Evolutionary conservation across 2,329 filamentous ascomycete species (phyloP), one percentile per base, ranked within the genome.

Genomic region (Penicillium psychrosexuale): DNA sequence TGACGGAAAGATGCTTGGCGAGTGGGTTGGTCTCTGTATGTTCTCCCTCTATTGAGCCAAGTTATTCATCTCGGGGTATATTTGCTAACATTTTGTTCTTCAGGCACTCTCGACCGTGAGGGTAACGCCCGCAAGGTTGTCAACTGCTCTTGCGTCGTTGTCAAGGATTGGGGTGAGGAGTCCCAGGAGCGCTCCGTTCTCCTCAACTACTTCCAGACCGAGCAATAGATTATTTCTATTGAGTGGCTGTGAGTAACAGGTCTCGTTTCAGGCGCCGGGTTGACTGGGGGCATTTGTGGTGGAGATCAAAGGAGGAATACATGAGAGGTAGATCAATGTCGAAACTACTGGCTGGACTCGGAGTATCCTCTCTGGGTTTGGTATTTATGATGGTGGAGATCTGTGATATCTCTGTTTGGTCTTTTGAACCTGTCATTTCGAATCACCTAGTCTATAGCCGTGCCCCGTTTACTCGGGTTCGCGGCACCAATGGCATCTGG

Each of bases 101-200:
- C 59, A 97, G 93, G 93, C 83, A 92, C 97, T 71, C 87, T 99
- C 73, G 94, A 99, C 84, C 93, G 94, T 76, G 94, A 99, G 83
- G 94, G 94, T 73, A 99, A 99, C 82, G 91, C 94, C 74, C 90
- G 94, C 82, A 99, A 99, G 89, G 93, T 99, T 70, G 94, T 99
- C 84, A 99, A 99, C 90, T 99, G 94, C 91, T 97, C 93, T 76
- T 97, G 94, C 85, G 94, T 99, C 74, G 94, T 99, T 63, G 94
- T 99, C 75, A 93, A 94, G 84, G 92, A 99, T 81, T 99, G 94
- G 94, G 94, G 94, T 86, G 94, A 97, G 87, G 94, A 99, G 85
- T 95, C 90, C 69, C 92, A 96, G 84, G 94, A 99, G 87, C 92
- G 94, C 77, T 91, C 88, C 75, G 91, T 97, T 81, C 90, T 99